Evolutionary conservation across 257 asterid genomes (phyloP).

Genomic region (Solanum pinnatisectum): DNA sequence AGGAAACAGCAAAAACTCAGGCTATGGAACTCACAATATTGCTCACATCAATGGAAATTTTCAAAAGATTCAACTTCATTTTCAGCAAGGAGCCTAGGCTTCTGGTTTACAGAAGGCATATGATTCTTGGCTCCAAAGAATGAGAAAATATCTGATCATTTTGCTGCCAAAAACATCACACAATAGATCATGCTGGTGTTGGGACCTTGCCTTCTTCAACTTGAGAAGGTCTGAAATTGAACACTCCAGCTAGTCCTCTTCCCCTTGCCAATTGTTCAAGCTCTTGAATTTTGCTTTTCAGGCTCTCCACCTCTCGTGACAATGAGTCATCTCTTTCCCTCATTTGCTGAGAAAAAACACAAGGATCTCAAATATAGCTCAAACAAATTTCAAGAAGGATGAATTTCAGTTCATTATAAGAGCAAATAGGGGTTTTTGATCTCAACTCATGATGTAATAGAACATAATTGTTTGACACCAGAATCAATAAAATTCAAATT

Average conservation of each 20-base stretch:
- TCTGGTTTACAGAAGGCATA: background rate
- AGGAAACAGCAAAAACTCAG: background rate
- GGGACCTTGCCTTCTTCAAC: slow-evolving; percentile 16
- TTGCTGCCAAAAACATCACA: background rate
- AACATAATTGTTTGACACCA: background rate
- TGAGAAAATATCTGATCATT: background rate
- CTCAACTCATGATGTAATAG: background rate
- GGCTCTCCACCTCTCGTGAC: slow-evolving; percentile 27
- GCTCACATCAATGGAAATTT: background rate
- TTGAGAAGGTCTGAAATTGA: slow-evolving; percentile 15
- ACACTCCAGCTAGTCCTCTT: slow-evolving; percentile 31
- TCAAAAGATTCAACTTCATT: background rate
- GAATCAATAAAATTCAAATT: background rate
- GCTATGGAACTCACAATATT: background rate
- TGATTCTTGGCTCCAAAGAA: slow-evolving; percentile 8
- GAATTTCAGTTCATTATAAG: background rate
- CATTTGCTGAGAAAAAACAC: slow-evolving; percentile 18
- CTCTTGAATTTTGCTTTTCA: slow-evolving; percentile 27
- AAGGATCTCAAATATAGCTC: background rate
- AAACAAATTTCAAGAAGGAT: background rate
- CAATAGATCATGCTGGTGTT: background rate
- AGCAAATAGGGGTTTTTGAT: background rate
- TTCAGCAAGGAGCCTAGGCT: background rate
- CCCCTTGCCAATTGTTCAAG: slow-evolving; percentile 31
- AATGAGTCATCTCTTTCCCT: slow-evolving; percentile 28